Base-by-base conservation (phyloP, 805 yeast species). In the Cyberlindnera meyerae region DNA sequence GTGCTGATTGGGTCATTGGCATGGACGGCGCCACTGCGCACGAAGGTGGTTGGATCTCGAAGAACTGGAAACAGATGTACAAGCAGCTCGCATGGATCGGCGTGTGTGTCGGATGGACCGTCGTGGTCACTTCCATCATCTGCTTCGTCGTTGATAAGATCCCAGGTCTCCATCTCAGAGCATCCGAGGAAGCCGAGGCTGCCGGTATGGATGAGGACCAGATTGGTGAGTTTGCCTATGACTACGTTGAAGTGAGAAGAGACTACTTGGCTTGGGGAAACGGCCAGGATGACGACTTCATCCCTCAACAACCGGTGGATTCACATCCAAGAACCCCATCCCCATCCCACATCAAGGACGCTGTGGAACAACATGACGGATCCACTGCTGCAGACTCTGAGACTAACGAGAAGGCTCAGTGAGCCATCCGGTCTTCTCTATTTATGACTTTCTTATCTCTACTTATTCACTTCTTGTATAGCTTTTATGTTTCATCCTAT, bases 211-310 rank as follows among this genome's bases (percentile, higher is more conserved):
- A 90, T 60, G 97, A 89, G 60, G 95, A 87, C 63, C 96, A 90
- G 65, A 85, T 90, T 49, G 98, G 97, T 34, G 98, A 90, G 63
- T 90, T 89, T 63, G 97, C 97, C n/a, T 90, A 90, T 60, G 97
- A 90, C 62, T 90, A 88, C 57, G 96, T 90, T 40, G 98, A 90
- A 67, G 94, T 90, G 11, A 77, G 97, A 62, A 76, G 97, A 59
- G 96, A 89, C 64, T 90, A 80, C 61, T 71, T 79, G 36, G 58
- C 65, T 29, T 66, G 72, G 72, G 71, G 69, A 3, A 44, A 38
- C 27, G 51, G 48, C 12, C 14, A 25, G 3, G 26, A 24, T 14
- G 22, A 14, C 5, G 39, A 35, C 24, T 31, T 30, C 30, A 31
- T 34, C 18, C 35, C 22, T 20, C 22, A 20, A 9, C 22, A 20